Base-by-base conservation (phyloP, 148 eudicot genomes). In the Rhododendron vialii region DNA sequence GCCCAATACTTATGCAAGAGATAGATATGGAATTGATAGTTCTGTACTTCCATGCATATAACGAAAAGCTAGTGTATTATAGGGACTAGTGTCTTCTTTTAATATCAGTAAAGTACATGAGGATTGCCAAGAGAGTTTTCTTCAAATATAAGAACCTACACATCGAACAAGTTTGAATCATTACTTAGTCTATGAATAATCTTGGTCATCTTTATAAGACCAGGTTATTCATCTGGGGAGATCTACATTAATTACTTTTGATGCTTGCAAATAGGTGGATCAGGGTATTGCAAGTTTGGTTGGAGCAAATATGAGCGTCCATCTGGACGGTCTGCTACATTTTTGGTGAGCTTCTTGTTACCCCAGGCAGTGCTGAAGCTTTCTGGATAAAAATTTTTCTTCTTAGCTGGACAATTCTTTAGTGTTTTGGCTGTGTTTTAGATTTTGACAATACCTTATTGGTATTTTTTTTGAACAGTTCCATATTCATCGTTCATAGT, bases 281-380 rank as follows among this genome's bases (percentile, higher is more conserved):
- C 98, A 14, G 98, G 98, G 43, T 96, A 96, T 90, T 95, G 98
- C 92, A 96, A 96, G 89, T 96, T 88, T 86, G 98, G 98, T 17
- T 96, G 98, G 99, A 96, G 98, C 95, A 95, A 94, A 90, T 93
- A 91, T 87, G 85, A 59, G 28, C 74, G 89, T 55, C 99, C 99
- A 63, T 96, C 95, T 59, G 98, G 95, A 18, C 89, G 90, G 67
- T 91, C 94, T 18, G 95, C 99, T 50, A 94, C 99, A 65, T 96
- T 96, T 90, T 84, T 93, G 96, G 98, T 93, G 65, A 90, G 93
- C 87, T 86, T 75, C 83, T 63, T 28, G 20, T 45, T 48, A 80
- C 13, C 14, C 82, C 53, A 13, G 82, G 59, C 38, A 28, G n/a
- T 28, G 4, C 17, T 12, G 61, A 80, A 50, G 82, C 74, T 75